Percentiles rank a stretch among this genome's conserved stretches.
These are phyloP conservation scores for Phaeosphaeria sp. DNA, from an alignment of 2,329 filamentous ascomycete genomes.

Conservation along the genomic window DNA sequence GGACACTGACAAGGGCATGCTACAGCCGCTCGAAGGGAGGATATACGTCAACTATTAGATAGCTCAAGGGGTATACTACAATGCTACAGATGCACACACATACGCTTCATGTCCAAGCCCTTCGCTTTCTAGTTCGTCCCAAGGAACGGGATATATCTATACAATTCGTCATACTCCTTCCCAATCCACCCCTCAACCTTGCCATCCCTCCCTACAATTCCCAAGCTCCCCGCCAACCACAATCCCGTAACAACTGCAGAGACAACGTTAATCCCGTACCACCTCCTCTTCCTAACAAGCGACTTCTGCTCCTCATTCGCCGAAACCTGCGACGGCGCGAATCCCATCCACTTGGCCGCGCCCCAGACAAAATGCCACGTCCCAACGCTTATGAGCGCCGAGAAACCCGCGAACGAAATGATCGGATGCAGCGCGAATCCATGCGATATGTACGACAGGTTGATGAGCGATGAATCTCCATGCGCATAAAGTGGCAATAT, in stretches of 20 bases:
- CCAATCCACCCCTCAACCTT: constrained; percentile 78
- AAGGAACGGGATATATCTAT: constrained; percentile 65
- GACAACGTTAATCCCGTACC: constrained; percentile 74
- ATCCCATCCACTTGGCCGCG: constrained; percentile 79
- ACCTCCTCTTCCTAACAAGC: constrained; percentile 66
- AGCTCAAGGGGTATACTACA: constrained; percentile 28
- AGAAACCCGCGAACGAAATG: constrained; percentile 73
- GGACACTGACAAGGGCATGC: constrained; percentile 16
- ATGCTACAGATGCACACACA: not conserved
- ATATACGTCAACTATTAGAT: constrained; percentile 43
- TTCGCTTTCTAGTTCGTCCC: constrained; percentile 43
- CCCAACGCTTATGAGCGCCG: constrained; percentile 69
- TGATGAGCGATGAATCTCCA: constrained; percentile 85
- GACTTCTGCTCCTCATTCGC: constrained; percentile 57
- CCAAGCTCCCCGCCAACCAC: constrained; percentile 85
- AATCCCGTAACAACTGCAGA: constrained; percentile 64
- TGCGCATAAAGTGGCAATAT: constrained; percentile 76
- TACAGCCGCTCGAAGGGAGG: constrained; percentile 47
- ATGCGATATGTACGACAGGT: constrained; percentile 82
- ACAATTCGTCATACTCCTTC: constrained; percentile 79
- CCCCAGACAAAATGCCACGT: constrained; percentile 85
- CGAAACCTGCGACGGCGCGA: constrained; percentile 63
- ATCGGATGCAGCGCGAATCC: constrained; percentile 76
- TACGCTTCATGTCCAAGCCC: not conserved
- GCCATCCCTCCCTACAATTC: constrained; percentile 76